phyloP scores from a whole-genome alignment of 768 basidiomycete species.

The Panaeolus papilionaceus region DNA sequence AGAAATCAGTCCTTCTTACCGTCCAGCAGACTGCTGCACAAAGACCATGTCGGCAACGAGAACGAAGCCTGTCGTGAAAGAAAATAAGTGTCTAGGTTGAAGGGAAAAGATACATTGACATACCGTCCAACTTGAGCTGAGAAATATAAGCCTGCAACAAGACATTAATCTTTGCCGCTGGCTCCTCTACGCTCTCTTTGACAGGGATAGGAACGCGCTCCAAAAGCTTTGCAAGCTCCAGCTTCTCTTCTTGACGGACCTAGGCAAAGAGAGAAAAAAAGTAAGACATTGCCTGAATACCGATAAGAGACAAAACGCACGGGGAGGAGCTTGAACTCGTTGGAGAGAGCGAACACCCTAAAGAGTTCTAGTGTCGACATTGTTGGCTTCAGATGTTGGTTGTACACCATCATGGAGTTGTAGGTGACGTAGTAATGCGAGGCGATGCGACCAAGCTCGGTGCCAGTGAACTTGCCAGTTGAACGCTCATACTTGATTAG shows the following conservation, averaged over 20 bases:
- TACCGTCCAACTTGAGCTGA: slow-evolving; percentile 88
- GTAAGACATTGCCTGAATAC: slow-evolving; percentile 1
- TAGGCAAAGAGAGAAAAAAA: slow-evolving; percentile 28
- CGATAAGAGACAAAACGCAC: slow-evolving; percentile 41
- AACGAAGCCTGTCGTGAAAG: slow-evolving; percentile 63
- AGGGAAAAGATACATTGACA: slow-evolving; percentile 18
- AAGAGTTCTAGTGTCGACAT: slow-evolving; percentile 93
- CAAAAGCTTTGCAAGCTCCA: slow-evolving; percentile 87
- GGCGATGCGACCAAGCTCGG: slow-evolving; percentile 92
- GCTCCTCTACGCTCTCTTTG: slow-evolving; percentile 96
- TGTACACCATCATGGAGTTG: slow-evolving; percentile 95
- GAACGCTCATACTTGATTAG: slow-evolving; percentile 93
- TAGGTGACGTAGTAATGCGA: slow-evolving; percentile 97
- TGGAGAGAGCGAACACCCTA: slow-evolving; percentile 93
- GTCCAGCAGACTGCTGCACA: slow-evolving; percentile 96
- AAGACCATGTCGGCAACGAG: slow-evolving; percentile 95
- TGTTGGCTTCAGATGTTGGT: slow-evolving; percentile 87
- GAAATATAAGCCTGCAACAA: slow-evolving; percentile 95
- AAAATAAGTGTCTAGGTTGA: neutral
- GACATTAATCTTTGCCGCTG: slow-evolving; percentile 97
- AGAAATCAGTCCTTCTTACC: slow-evolving; percentile 44
- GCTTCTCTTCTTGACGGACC: slow-evolving; percentile 88
- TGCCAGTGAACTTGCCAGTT: slow-evolving; percentile 88
- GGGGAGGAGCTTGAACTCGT: slow-evolving; percentile 93
- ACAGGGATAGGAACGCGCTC: slow-evolving; percentile 97